Percentiles rank a stretch among this genome's conserved stretches.
Evolutionary conservation across 192 early-diverging fungal species (phyloP).

Genomic region (Coemansia asiatica): DNA sequence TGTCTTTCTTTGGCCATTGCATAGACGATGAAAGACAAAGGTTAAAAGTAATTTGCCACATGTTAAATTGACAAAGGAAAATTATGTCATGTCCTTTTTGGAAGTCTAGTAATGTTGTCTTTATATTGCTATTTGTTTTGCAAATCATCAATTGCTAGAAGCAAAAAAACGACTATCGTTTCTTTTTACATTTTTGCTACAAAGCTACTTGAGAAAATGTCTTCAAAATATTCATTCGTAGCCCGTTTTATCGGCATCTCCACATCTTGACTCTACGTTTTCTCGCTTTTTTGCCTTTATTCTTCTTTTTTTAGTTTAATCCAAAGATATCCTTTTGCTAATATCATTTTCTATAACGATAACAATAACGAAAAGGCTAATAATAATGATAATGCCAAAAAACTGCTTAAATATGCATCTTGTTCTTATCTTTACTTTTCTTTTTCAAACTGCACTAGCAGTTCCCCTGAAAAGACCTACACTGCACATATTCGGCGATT

Average conservation of each 20-base stretch:
- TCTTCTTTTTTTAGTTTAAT: neutral
- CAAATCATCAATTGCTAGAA: neutral
- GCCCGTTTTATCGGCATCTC: too few species aligned
- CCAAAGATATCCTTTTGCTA: too few species aligned
- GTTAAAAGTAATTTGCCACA: too few species aligned
- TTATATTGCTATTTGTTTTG: neutral
- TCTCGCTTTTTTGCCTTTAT: neutral
- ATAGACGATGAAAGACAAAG: neutral
- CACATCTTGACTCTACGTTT: too few species aligned
- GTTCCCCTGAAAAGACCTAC: constrained; percentile 11
- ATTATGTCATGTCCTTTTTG: too few species aligned
- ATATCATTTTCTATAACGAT: too few species aligned
- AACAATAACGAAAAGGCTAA: neutral
- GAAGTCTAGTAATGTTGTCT: too few species aligned
- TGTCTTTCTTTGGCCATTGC: neutral
- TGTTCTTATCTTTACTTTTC: neutral
- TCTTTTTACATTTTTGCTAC: too few species aligned
- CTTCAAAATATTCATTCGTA: too few species aligned
- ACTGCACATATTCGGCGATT: constrained; percentile 48
- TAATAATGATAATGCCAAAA: neutral
- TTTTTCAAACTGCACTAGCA: neutral
- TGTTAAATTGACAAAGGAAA: too few species aligned
- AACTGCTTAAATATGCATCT: neutral
- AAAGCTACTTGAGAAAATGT: too few species aligned
- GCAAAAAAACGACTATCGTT: too few species aligned